These are phyloP conservation scores for Urochloa ruziziensis DNA, from an alignment of 176 grass and related monocot species.

Conservation along the genomic window DNA sequence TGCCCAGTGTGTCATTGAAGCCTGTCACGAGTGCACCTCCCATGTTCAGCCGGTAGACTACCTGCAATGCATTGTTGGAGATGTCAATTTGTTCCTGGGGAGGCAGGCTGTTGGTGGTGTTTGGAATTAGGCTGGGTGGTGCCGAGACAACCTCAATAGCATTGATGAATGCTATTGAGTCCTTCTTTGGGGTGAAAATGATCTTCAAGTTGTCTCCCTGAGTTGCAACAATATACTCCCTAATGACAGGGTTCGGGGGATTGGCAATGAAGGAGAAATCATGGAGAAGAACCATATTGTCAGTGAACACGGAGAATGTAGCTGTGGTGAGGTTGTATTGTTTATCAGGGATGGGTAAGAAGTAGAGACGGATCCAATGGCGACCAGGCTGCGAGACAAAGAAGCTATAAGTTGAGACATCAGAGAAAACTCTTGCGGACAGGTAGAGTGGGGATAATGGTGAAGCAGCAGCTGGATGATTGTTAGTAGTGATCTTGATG, in stretches of 20 bases:
- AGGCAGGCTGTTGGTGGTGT: constrained; percentile 48
- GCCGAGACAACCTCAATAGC: constrained; percentile 78
- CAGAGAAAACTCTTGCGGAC: constrained; percentile 72
- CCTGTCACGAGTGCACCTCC: constrained; percentile 58
- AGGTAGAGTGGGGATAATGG: constrained; percentile 54
- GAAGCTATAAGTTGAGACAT: constrained; percentile 82
- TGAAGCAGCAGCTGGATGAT: constrained; percentile 23
- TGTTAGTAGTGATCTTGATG: constrained; percentile 63
- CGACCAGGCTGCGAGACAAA: constrained; percentile 73
- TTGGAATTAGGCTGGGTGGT: constrained; percentile 66
- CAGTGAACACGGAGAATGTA: constrained; percentile 67
- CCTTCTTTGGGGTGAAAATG: constrained; percentile 65
- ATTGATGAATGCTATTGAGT: constrained; percentile 84
- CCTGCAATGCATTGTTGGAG: constrained; percentile 69
- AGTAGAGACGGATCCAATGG: constrained; percentile 86
- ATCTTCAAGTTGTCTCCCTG: constrained; percentile 60
- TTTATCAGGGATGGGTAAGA: constrained; percentile 62
- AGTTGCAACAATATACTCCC: constrained; percentile 66
- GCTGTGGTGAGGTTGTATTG: constrained; percentile 81
- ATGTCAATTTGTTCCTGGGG: constrained; percentile 49
- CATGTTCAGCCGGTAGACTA: constrained; percentile 79
- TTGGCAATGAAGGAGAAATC: constrained; percentile 68
- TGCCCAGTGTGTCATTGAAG: constrained; percentile 67
- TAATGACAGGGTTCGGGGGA: constrained; percentile 55
- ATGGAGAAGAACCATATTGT: constrained; percentile 82